Percentiles rank a stretch among this genome's conserved stretches.
These are phyloP conservation scores for Tilletiopsis washingtonensis DNA, from an alignment of 1,284 basidiomycete genomes.

Conservation along the genomic window DNA sequence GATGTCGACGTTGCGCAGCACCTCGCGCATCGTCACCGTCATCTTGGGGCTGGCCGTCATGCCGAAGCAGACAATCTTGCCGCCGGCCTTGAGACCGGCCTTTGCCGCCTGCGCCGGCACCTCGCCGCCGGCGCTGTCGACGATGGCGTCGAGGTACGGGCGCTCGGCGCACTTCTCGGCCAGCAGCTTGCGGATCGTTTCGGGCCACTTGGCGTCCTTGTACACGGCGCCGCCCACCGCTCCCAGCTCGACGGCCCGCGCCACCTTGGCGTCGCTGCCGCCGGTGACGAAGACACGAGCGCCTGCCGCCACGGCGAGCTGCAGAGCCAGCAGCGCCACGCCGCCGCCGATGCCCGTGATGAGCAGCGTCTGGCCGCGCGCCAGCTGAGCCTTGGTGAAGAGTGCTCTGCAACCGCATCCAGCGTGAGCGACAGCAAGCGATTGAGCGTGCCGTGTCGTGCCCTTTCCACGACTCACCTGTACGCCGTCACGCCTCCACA, in stretches of 20 bases:
- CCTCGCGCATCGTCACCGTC: slow-evolving; percentile 68
- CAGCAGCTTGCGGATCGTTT: slow-evolving; percentile 55
- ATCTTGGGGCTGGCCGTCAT: slow-evolving; percentile 62
- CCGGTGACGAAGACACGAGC: slow-evolving; percentile 78
- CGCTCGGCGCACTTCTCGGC: slow-evolving; percentile 45
- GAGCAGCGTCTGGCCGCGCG: slow-evolving; percentile 63
- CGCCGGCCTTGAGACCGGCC: slow-evolving; percentile 60
- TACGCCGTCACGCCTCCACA: slow-evolving; percentile 72
- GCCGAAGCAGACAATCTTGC: slow-evolving; percentile 57
- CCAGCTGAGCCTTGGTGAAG: slow-evolving; percentile 61
- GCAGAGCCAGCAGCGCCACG: slow-evolving; percentile 68
- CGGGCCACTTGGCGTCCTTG: slow-evolving; percentile 64
- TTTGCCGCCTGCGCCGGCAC: slow-evolving; percentile 59
- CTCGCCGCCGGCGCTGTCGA: slow-evolving; percentile 73
- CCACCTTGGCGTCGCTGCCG: slow-evolving; percentile 62
- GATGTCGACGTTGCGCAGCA: slow-evolving; percentile 67
- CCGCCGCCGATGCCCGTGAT: slow-evolving; percentile 59
- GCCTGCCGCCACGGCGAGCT: slow-evolving; percentile 67
- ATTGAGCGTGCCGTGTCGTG: background rate
- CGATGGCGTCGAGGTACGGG: slow-evolving; percentile 59
- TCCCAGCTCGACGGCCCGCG: slow-evolving; percentile 61
- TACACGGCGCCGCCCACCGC: slow-evolving; percentile 71
- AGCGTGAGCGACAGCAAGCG: background rate
- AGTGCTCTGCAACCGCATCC: slow-evolving; percentile 56
- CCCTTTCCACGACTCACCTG: slow-evolving; percentile 30